phyloP scores from a whole-genome alignment of 1,139 yeast species.

The Candida smagusa region DNA sequence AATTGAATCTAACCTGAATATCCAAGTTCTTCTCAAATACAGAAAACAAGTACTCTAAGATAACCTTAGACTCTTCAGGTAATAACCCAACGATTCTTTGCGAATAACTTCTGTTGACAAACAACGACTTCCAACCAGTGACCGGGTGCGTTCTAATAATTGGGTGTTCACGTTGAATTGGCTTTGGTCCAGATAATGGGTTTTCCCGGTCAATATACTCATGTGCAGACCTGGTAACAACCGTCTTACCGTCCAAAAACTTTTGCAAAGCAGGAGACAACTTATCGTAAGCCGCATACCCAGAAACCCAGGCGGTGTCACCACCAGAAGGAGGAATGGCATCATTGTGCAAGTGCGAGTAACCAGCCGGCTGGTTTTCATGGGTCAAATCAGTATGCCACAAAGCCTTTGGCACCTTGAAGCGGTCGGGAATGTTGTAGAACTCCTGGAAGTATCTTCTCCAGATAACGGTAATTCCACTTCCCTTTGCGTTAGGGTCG shows the following conservation, averaged over 20 bases:
- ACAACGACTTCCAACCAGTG: slow-evolving; percentile 17
- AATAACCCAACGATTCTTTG: slow-evolving; percentile 20
- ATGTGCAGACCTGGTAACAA: slow-evolving; percentile 21
- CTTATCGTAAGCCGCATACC: slow-evolving; percentile 23
- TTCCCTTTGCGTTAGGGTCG: slow-evolving; percentile 6
- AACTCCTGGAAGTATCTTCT: slow-evolving; percentile 10
- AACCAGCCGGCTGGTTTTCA: slow-evolving; percentile 17
- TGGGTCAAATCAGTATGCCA: slow-evolving; percentile 19
- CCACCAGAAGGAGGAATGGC: slow-evolving; percentile 16
- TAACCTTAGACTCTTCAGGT: slow-evolving; percentile 16
- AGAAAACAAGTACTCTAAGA: slow-evolving; percentile 20
- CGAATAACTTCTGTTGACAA: slow-evolving; percentile 20
- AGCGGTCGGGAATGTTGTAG: slow-evolving; percentile 7
- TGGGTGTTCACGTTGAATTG: slow-evolving; percentile 18
- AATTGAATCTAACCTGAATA: slow-evolving; percentile 18
- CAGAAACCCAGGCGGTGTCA: slow-evolving; percentile 17
- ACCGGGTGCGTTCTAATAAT: slow-evolving; percentile 16
- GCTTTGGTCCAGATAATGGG: slow-evolving; percentile 18
- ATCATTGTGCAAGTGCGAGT: slow-evolving; percentile 17
- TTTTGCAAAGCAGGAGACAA: slow-evolving; percentile 21
- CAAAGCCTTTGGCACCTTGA: slow-evolving; percentile 11
- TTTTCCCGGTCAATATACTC: slow-evolving; percentile 19
- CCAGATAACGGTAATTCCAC: slow-evolving; percentile 16
- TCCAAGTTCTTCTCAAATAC: slow-evolving; percentile 23
- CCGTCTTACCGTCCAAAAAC: slow-evolving; percentile 23